These are phyloP conservation scores for Botryosphaeria dothidea DNA, from an alignment of 2,329 filamentous ascomycete genomes.

Conservation along the genomic window DNA sequence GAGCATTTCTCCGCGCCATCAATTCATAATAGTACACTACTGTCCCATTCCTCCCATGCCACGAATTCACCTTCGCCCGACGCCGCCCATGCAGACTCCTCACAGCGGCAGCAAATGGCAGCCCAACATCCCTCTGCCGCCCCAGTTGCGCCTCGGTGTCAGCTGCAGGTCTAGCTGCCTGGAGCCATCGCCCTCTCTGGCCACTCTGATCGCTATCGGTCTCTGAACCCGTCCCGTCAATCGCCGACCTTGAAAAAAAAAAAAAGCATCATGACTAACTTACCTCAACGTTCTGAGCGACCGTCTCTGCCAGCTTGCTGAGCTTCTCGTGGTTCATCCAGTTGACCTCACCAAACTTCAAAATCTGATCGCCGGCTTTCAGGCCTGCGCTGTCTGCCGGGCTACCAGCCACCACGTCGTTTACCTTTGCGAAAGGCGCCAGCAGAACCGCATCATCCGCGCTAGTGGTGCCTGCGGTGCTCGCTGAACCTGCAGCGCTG, in stretches of 20 bases:
- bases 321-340: slow-evolving; percentile 83
- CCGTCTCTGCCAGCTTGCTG: slow-evolving; percentile 81
- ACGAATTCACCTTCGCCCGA: slow-evolving; percentile 29
- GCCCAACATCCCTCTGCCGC: slow-evolving; percentile 83
- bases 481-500: slow-evolving; percentile 21
- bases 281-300: slow-evolving; percentile 88
- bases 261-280: slow-evolving; percentile 41
- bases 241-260: neutral
- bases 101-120: slow-evolving; percentile 85
- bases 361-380: slow-evolving; percentile 76
- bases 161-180: slow-evolving; percentile 68
- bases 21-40: slow-evolving; percentile 21
- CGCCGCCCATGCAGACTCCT: slow-evolving; percentile 5
- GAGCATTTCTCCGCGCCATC: neutral
- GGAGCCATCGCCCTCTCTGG: slow-evolving; percentile 22
- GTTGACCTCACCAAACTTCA: slow-evolving; percentile 82
- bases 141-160: slow-evolving; percentile 80
- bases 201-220: slow-evolving; percentile 13
- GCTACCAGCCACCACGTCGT: slow-evolving; percentile 74
- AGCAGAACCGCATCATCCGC: slow-evolving; percentile 44
- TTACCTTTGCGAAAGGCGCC: slow-evolving; percentile 83
- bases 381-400: slow-evolving; percentile 84
- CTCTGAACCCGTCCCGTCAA: slow-evolving; percentile 4
- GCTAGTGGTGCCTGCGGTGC: slow-evolving; percentile 26
- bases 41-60: slow-evolving; percentile 28